phyloP scores from a whole-genome alignment of 371 early-diverging fungal genomes.

The Mycotypha africana region DNA sequence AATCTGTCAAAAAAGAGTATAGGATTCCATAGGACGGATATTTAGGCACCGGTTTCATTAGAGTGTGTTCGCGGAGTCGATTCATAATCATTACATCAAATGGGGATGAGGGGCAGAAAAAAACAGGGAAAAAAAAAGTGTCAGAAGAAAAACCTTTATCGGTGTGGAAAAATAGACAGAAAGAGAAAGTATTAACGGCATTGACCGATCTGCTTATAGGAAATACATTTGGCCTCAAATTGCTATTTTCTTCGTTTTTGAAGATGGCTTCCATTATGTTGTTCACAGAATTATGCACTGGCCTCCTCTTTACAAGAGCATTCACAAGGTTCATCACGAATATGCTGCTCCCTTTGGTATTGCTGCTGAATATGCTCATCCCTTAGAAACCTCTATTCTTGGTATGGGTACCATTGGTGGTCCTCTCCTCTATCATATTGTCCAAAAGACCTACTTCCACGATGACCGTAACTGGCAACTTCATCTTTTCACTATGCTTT shows the following conservation, averaged over 20 bases:
- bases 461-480: slow-evolving; percentile 52
- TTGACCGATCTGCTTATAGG: slow-evolving; percentile 12
- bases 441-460: slow-evolving; percentile 8
- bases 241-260: slow-evolving; percentile 78
- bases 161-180: no score
- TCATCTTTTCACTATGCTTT: slow-evolving; percentile 74
- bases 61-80: no score
- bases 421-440: slow-evolving; percentile 52
- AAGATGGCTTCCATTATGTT: slow-evolving; percentile 82
- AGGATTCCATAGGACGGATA: not conserved
- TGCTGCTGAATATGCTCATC: slow-evolving; percentile 86
- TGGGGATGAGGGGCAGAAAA: no score
- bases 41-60: no score
- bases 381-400: slow-evolving; percentile 73
- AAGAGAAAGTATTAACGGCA: no score
- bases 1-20: not conserved
- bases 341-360: slow-evolving; percentile 90
- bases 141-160: not conserved
- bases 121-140: not conserved
- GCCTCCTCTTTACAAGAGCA: slow-evolving; percentile 80
- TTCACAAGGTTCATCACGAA: slow-evolving; percentile 95
- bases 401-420: slow-evolving; percentile 76
- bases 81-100: no score
- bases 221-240: slow-evolving; percentile 46
- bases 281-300: slow-evolving; percentile 87